A percentile compares a stretch with the other conserved stretches of the same genome.
Conservation (phyloP, 176 grass and related monocot species). For the Oryza coarctata region DNA sequence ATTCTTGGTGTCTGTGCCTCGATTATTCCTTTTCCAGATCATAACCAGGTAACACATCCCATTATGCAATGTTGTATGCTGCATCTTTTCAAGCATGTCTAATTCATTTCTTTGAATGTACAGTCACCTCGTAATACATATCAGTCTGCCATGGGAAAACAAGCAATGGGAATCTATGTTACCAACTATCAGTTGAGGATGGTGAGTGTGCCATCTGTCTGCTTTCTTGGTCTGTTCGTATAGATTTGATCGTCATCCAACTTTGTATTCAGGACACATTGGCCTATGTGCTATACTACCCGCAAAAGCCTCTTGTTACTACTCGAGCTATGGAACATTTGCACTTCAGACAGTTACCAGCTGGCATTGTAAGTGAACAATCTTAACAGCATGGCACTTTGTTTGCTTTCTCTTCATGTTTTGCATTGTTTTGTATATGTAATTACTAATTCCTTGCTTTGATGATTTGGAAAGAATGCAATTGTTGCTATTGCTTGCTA, state of each 20-base stretch:
- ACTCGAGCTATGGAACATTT: conserved; percentile 99
- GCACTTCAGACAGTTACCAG: conserved; percentile 95
- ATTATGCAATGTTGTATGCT: conserved; percentile 7
- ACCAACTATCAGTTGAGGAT: conserved; percentile 99
- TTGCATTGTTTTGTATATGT: conserved; percentile 2
- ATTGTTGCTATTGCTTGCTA: conserved; percentile 99
- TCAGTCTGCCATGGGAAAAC: conserved; percentile 99
- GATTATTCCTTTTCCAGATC: conserved; percentile 99
- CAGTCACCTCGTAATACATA: conserved; percentile 99
- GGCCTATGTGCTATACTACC: conserved; percentile 97
- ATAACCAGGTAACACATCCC: conserved; percentile 80
- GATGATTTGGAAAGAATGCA: conserved; percentile 73
- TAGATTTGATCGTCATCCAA: conserved; percentile 21
- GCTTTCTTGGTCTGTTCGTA: conserved; percentile 28
- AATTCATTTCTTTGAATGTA: conserved; percentile 31
- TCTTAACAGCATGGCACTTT: background rate
- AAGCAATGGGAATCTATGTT: conserved; percentile 99
- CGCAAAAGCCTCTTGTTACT: conserved; percentile 97
- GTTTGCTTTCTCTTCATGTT: conserved; percentile 19
- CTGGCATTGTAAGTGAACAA: conserved; percentile 87
- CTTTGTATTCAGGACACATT: conserved; percentile 75
- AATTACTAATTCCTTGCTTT: conserved; percentile 37
- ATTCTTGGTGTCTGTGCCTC: conserved; percentile 98
- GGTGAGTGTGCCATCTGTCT: conserved; percentile 53
- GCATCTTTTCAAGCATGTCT: conserved; percentile 13